Percentiles rank a stretch among this genome's conserved stretches.
phyloP scores from a whole-genome alignment of 257 asterid species.

The Mitragyna speciosa region DNA sequence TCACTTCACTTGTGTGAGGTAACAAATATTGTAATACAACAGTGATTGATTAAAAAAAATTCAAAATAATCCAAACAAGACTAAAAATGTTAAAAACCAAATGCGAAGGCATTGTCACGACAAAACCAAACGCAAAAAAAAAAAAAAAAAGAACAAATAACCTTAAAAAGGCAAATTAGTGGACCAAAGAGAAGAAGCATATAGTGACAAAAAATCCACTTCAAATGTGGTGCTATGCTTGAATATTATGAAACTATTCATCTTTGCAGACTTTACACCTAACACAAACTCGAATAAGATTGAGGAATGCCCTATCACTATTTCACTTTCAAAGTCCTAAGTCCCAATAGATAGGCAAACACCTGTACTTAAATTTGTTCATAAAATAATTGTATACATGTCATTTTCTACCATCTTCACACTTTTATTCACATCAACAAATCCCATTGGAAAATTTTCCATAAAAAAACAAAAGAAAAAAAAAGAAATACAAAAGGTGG shows the following conservation, averaged over 20 bases:
- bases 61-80: too few relatives aligned
- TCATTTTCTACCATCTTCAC: conserved; percentile 36
- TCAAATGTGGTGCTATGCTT: background rate
- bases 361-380: conserved; percentile 32
- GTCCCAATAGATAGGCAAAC: conserved; percentile 40
- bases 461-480: background rate
- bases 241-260: background rate
- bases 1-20: too few relatives aligned
- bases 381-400: conserved; percentile 29
- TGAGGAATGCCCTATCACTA: background rate
- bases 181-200: background rate
- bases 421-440: conserved; percentile 37
- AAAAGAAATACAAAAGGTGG: background rate
- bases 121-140: background rate
- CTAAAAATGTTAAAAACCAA: background rate
- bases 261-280: conserved; percentile 2
- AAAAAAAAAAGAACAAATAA: background rate
- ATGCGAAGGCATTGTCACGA: background rate
- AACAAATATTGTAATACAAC: too few relatives aligned
- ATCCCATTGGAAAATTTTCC: background rate
- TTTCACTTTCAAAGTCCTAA: conserved; percentile 39
- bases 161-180: background rate
- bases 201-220: conserved; percentile 14
- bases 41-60: background rate
- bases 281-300: background rate